Base-by-base conservation (phyloP, 78 protist genomes). In the Planoprotostelium fungivorum region DNA sequence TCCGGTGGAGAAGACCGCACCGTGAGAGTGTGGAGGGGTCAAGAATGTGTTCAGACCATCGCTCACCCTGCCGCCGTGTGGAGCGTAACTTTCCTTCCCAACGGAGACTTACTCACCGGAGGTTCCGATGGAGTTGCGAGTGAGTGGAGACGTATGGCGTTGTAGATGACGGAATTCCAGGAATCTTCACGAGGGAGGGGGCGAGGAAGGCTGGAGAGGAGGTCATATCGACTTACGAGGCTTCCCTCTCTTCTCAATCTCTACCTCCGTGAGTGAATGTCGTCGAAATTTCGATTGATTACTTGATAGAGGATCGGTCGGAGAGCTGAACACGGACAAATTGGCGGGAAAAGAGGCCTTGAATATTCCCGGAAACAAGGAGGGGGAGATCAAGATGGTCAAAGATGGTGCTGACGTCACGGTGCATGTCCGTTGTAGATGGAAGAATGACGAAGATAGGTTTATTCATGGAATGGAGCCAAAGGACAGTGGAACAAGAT, bases 51-150 rank as follows among this genome's bases (percentile, higher is more conserved):
- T 9, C 97, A 96, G 85, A 39, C 96, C 1, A 90, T 96, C 9
- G 35, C 90, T 0, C 97, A 95, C 85, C 97, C 97, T 1, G 83
- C 92, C 73, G 87, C 94, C 23, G 93, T 96, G 0, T 95, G 97
- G 97, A 35, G 87, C 36, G 39, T 88, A 1, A 86, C 94, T 0
- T 63, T 37, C 10, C 39, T 91, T 0, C 84, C 92, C 28, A 90
- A 88, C 38, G 96, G 95, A 38, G 97, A 96, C 73, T 1, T 96
- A 9, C 90, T 89, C 89, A 84, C 93, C 37, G 97, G 95, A 29
- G 84, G 93, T 83, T 86, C 90, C 0, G 97, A 96, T 86, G 95
- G 96, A 36, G 84, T 73, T n/a, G 97, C 88, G 31, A 85, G 94
- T 37, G 94, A 95, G 28, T 96, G 89, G 85, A 87, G 93, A 0